Evolutionary conservation across 1,139 yeast species (phyloP).

Genomic region (Hemisphaericaspora xylofermentans): DNA sequence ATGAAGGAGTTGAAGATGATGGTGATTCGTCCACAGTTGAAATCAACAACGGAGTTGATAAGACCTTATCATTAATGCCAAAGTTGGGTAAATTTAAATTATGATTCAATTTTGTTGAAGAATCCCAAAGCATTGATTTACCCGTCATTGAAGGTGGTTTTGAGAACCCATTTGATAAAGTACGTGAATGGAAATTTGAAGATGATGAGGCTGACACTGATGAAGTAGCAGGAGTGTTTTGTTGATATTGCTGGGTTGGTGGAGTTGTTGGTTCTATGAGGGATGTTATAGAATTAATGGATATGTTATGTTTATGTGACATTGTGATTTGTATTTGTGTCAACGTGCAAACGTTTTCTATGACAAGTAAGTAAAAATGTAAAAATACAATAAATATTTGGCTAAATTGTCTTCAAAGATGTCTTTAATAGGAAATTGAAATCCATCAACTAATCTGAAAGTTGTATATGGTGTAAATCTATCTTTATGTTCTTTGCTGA

Average conservation of each 20-base stretch:
- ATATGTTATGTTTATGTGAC: conserved; percentile 35
- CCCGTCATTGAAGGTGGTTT: conserved; percentile 9
- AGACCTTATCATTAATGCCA: conserved; percentile 21
- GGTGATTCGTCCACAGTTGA: conserved; percentile 7
- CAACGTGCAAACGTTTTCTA: background rate
- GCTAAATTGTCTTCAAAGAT: background rate
- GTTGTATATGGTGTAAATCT: too few species aligned
- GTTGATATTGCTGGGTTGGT: conserved; percentile 20
- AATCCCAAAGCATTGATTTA: conserved; percentile 30
- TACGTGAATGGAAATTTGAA: conserved; percentile 11
- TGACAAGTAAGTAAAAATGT: background rate
- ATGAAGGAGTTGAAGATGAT: conserved; percentile 3
- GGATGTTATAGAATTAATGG: conserved; percentile 37
- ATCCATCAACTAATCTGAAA: background rate
- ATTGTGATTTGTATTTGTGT: background rate
- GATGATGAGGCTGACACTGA: conserved; percentile 12
- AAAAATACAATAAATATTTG: background rate
- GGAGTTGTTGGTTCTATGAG: conserved; percentile 45
- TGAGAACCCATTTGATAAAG: conserved; percentile 9
- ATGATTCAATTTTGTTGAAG: conserved; percentile 25
- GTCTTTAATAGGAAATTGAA: background rate
- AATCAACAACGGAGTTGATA: conserved; percentile 14
- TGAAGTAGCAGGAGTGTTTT: conserved; percentile 12
- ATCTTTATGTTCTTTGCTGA: too few species aligned
- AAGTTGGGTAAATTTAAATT: conserved; percentile 31